Evolutionary conservation across 1,284 basidiomycete genomes (phyloP).

Genomic region (Puccinia novopanici): DNA sequence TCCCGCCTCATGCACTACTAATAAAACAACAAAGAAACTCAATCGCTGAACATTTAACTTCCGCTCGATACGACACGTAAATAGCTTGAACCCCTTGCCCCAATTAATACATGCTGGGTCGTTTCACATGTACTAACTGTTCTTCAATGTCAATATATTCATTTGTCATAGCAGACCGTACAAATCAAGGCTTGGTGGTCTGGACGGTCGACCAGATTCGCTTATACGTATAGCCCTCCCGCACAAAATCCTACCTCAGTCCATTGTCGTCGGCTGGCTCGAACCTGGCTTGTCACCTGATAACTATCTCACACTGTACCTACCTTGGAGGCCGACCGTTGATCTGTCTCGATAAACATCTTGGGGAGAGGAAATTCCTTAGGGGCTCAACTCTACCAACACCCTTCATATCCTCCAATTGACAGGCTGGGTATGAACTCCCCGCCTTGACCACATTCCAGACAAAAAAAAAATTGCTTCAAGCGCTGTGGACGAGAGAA

Average conservation of each 20-base stretch:
- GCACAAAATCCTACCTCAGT: too few species aligned
- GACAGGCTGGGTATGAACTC: background rate
- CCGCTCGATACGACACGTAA: slow-evolving; percentile 12
- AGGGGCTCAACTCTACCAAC: background rate
- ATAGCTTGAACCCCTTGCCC: background rate
- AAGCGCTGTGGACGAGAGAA: background rate
- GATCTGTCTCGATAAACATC: slow-evolving; percentile 12
- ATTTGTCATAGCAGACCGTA: background rate
- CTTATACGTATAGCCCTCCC: too few species aligned
- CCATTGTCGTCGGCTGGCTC: too few species aligned
- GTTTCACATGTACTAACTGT: background rate
- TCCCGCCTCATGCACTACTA: background rate
- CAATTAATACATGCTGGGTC: background rate
- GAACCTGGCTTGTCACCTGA: too few species aligned
- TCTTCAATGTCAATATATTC: background rate
- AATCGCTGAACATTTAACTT: background rate
- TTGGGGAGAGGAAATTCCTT: background rate
- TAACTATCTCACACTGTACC: background rate
- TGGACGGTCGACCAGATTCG: too few species aligned
- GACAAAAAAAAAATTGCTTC: too few species aligned
- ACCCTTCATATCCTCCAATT: background rate
- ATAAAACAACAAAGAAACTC: background rate
- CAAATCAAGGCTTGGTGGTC: background rate
- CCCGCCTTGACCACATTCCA: background rate
- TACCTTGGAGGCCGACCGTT: background rate